Conservation (phyloP, 2,329 filamentous ascomycete genomes). For the Sporothrix schenckii region DNA sequence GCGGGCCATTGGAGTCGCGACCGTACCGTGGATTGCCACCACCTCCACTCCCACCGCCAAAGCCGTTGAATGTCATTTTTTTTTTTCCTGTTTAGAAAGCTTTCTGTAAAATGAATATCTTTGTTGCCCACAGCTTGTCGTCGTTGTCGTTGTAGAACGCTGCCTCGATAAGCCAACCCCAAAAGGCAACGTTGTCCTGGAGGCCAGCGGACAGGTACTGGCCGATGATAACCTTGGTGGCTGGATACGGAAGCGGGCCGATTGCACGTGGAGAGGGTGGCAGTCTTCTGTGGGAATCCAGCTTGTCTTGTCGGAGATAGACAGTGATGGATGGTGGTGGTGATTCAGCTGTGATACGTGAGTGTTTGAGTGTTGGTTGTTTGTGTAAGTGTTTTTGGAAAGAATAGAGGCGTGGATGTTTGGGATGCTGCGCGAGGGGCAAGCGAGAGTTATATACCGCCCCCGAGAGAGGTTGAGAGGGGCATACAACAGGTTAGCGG, state of each 20-base stretch:
- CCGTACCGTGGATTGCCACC: conserved; percentile 38
- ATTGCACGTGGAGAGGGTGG: background rate
- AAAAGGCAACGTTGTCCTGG: conserved; percentile 40
- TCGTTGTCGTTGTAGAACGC: conserved; percentile 52
- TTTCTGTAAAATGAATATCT: conserved; percentile 45
- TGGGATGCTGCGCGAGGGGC: background rate
- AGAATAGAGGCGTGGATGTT: background rate
- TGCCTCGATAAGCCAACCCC: conserved; percentile 53
- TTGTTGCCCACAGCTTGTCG: conserved; percentile 51
- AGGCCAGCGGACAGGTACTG: conserved; percentile 46
- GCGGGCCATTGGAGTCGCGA: conserved; percentile 33
- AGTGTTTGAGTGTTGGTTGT: background rate
- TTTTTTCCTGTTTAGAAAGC: background rate
- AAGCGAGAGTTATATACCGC: background rate
- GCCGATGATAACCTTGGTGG: conserved; percentile 51
- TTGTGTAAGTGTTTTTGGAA: background rate
- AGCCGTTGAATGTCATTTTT: conserved; percentile 29
- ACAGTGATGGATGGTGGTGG: background rate
- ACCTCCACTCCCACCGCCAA: conserved; percentile 31
- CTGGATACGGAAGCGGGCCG: conserved; percentile 47
- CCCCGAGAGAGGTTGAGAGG: background rate
- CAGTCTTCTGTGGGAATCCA: conserved; percentile 25
- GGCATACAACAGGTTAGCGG: background rate
- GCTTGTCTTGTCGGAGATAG: background rate
- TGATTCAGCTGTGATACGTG: background rate